Conservation (phyloP, 2,329 filamentous ascomycete genomes). For the Penicillium olsonii region DNA sequence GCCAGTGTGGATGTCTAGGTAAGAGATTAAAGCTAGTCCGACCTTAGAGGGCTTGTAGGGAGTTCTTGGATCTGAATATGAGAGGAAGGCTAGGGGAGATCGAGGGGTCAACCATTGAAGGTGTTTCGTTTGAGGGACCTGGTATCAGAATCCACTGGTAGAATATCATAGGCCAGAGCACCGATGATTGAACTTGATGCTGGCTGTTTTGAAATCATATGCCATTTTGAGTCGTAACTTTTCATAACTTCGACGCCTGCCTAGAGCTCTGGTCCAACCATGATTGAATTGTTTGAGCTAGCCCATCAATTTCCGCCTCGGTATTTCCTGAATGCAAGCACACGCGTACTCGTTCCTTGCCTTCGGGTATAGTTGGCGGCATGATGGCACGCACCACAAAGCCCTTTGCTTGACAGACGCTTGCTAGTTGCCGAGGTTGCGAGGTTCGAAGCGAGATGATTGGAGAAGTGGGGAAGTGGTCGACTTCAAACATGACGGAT, state of each 20-base stretch:
- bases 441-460: conserved; percentile 66
- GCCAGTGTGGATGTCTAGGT: too few relatives aligned
- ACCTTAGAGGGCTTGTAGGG: too few relatives aligned
- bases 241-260: conserved; percentile 8
- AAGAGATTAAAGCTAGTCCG: too few relatives aligned
- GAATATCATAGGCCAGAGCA: too few relatives aligned
- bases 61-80: too few relatives aligned
- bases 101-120: too few relatives aligned
- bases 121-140: too few relatives aligned
- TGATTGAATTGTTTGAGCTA: conserved; percentile 51
- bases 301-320: conserved; percentile 54
- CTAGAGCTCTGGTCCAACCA: conserved; percentile 46
- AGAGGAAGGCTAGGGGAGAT: too few relatives aligned
- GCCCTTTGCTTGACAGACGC: conserved; percentile 59
- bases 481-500: conserved; percentile 38
- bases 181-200: too few relatives aligned
- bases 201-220: too few relatives aligned
- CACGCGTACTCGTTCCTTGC: conserved; percentile 64
- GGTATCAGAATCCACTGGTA: too few relatives aligned
- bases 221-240: too few relatives aligned
- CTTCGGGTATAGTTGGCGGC: conserved; percentile 65
- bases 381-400: conserved; percentile 67
- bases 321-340: conserved; percentile 71
- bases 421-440: conserved; percentile 60
- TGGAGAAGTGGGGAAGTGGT: conserved; percentile 56